Evolutionary conservation across 1,139 yeast species (phyloP), one percentile per base, ranked within the genome.

Genomic region (Taphrina pruni): DNA sequence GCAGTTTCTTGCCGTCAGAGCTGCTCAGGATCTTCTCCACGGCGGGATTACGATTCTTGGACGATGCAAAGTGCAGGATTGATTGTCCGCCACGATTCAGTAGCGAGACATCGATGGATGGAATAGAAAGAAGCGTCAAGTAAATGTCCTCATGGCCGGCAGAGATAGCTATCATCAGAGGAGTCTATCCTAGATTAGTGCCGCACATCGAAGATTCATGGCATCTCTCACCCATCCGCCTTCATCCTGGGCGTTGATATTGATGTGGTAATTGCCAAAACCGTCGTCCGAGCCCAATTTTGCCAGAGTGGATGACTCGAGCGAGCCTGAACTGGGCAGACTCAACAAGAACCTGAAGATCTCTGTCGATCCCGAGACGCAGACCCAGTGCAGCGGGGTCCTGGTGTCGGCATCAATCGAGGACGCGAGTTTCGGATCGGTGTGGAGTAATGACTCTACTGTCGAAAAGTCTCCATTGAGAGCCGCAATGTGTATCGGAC

Each of bases 331-430:
- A 20, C 80, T 80, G 35, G 77, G 75, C 72, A 61, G 73, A 72
- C 65, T 79, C 36, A 88, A 77, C 14, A 89, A 78, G 55, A 81
- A 77, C 52, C 84, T 78, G 0, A 86, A 87, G 38, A 89, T 80
- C 43, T 85, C 87, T 11, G 78, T 74, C 72, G 87, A 83, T 69
- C 87, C 85, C 73, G 83, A 82, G 0, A 96, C 86, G 48, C 88
- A 86, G 0, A 97, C 97, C 97, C 97, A 93, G 76, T 90, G 96
- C 65, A 93, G 79, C 3, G 97, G 89, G 1, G 90, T 87, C 72
- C 98, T 83, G 2, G 56, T 50, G 43, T 65, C 69, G 14, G 21
- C 52, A 32, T 65, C 69, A 32, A 46, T 20, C 12, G 46, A 38
- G 32, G 35, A 9, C 5, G 61, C 57, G 14, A 65, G 50, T 9